These are phyloP conservation scores for Diaporthe ilicicola DNA, from an alignment of 2,329 filamentous ascomycete species.

Conservation along the genomic window DNA sequence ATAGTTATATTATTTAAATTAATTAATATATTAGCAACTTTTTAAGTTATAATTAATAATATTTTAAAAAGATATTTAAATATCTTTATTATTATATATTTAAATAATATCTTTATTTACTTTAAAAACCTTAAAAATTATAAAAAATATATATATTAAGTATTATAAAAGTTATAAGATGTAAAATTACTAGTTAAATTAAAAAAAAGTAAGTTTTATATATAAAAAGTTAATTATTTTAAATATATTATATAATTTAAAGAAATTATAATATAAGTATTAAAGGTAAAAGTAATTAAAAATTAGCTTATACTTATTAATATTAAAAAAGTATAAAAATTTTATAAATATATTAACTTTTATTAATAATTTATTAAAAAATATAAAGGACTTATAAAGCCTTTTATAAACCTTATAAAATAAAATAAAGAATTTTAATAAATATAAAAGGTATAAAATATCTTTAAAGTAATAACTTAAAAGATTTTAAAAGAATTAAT, in stretches of 20 bases:
- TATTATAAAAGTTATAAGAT: neutral
- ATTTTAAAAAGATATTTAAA: too few species aligned
- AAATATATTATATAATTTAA: neutral
- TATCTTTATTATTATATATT: too few species aligned
- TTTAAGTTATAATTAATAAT: too few species aligned
- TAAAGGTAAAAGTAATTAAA: neutral
- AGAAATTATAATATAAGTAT: neutral
- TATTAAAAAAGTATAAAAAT: neutral
- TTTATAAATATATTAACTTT: slow-evolving; percentile 15
- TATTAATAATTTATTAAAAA: slow-evolving; percentile 12
- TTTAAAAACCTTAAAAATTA: too few species aligned
- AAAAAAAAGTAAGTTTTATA: slow-evolving; percentile 7
- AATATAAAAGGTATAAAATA: neutral
- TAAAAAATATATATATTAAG: slow-evolving; percentile 12
- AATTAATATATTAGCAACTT: too few species aligned
- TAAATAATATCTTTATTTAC: too few species aligned
- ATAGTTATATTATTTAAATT: too few species aligned
- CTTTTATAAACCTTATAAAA: neutral
- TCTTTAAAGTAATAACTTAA: neutral
- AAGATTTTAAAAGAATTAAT: neutral
- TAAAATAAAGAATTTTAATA: neutral
- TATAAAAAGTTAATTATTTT: neutral
- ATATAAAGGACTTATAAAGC: neutral
- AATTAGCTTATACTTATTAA: neutral
- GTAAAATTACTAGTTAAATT: neutral